Base-by-base conservation (phyloP, 1,139 yeast genomes). In the Pichia sp. region DNA sequence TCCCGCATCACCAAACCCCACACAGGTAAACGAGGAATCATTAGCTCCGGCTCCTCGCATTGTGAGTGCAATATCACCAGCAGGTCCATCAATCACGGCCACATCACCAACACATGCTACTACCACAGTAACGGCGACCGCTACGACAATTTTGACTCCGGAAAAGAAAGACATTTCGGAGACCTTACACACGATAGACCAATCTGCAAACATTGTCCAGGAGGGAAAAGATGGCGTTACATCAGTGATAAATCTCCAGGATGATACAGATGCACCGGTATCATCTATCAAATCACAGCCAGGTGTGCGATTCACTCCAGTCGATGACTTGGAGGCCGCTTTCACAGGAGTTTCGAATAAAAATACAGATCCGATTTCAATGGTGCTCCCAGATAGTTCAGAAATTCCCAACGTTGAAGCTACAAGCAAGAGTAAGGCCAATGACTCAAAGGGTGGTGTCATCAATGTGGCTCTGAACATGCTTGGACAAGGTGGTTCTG, bases 311-410 rank as follows among this genome's bases (percentile, higher is more conserved):
- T 47, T 53, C 11, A 39, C 37, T 14, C 62, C 55, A 26, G 46
- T 48, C 4, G 58, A 58, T 13, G 59, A 56, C 34, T 48, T 65
- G 3, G 47, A 60, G 17, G 69, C 69, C 1, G 55, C 58, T 18
- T 63, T 64, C 45, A 58, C 67, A 0, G 63, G 64, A 5, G 51
- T 59, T 33, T 53, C 62, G 16, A 50, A 42, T 37, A 46, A 36
- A 28, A 38, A 42, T 22, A 38, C 40, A 14, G 30, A 27, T 27
- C 30, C 43, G 5, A 24, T 34, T 6, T 27, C 38, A 21, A 42
- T 41, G 39, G 38, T 41, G 14, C 27, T 41, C 18, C 44, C 42
- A 2, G 40, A 34, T 15, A 11, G 24, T 14, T 16, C 33, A 8
- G 32, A 31, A 13, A 32, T 36, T 3, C 23, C 38, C 2, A 32